Evolutionary conservation across 768 basidiomycete genomes (phyloP), one percentile per base, ranked within the genome.

Genomic region (Xanthoconium stramineum): DNA sequence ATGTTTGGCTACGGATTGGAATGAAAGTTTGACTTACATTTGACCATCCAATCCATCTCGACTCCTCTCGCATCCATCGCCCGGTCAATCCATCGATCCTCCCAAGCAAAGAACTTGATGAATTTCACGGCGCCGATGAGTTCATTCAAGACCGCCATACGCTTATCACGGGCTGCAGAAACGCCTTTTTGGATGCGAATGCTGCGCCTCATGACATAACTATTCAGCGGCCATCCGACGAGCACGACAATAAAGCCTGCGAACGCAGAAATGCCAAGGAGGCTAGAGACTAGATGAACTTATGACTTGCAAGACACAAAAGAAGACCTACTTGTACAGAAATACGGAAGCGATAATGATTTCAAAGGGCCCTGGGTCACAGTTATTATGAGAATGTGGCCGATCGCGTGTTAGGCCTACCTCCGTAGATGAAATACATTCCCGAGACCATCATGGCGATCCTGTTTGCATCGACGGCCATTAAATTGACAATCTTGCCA

Each of bases 401-500:
- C 14, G 9, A 36, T 3, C 28, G 15, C 13, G 12, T 2, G 30
- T 6, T 2, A 1, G 15, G 59, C 74, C 19, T 56, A 83, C 85
- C 80, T 65, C 85, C 84, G 55, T 89, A 91, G 32, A 88, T 72
- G 66, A 86, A 82, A 64, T 88, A 89, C 50, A 78, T 67, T 3
- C 77, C 80, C 0, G 86, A 81, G 8, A 76, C 61, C 52, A 78
- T 82, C 73, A 77, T 76, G 3, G 83, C 73, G 53, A 88, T 70
- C 76, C 78, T 73, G 64, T 85, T 87, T 3, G 85, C 84, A 66
- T 92, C 90, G 8, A 82, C 84, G 14, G 89, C 84, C 91, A 95
- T 95, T 36, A 94, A 72, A 61, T 92, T 91, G 52, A 94, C 90
- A 50, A 95, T 91, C 69, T 94, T 94, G 13, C 94, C 94, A 13